Base-by-base conservation (phyloP, 2,329 filamentous ascomycete species). In the Calonectria hongkongensis region DNA sequence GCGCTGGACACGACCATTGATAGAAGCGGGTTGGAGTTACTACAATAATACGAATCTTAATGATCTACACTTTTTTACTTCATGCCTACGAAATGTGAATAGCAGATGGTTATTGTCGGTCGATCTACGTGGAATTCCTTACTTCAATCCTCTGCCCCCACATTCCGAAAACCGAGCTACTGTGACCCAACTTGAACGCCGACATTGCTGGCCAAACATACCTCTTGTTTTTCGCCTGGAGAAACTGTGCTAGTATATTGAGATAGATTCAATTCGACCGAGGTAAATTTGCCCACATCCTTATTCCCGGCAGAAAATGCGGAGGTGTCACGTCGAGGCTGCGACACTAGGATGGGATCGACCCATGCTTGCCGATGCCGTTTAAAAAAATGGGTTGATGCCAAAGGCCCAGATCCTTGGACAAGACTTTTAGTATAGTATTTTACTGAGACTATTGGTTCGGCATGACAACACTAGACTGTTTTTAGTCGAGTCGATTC, bases 1-100 rank as follows among this genome's bases (percentile, higher is more conserved):
- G 54, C 33, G 36, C 16, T 41, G 21, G 6, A 28, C n/a, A 25
- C 54, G 21, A 39, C n/a, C 5, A 36, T 39, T 18, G 7, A 54
- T 28, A 58, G n/a, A 41, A 60, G 54, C 21, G 54, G 39, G n/a
- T 60, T 60, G 41, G 33, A 27, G 25, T 6, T 60, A 28, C 21
- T 60, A 41, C n/a, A 58, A 60, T 60, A 60, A 60, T 60, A 48
- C 25, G 45, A 48, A 2, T n/a, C 25, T 13, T 21, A 25, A 48
- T 10, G 21, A 48, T 48, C 21, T 48, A 25, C n/a, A 13, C n/a
- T 25, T 12, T 48, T 3, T 48, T 48, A 12, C 9, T 48, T 10
- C 9, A 7, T 48, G 9, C 8, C 45, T 48, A 25, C 15, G 6
- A 9, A 48, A 25, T 12, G 12, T 12, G 9, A 7, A 2, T 16